Evolutionary conservation across 495 filamentous ascomycete genomes (phyloP), one percentile per base, ranked within the genome.

Genomic region (Aspergillus avenaceus): DNA sequence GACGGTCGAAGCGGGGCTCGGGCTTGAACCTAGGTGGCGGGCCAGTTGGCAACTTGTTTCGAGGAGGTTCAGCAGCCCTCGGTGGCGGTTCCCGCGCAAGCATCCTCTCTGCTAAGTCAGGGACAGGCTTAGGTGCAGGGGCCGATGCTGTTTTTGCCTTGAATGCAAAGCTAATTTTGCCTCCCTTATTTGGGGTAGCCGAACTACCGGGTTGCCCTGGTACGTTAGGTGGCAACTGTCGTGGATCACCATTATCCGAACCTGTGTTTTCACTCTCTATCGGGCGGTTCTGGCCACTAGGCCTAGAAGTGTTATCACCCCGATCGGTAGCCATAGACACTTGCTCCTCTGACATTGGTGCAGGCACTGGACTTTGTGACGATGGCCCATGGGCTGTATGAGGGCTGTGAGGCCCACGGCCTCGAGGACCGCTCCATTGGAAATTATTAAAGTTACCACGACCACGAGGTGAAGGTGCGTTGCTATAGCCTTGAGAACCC

Each of bases 121-220:
- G 73, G n/a, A 77, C 87, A 6, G 85, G 81, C 52, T 90, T 87
- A 4, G 87, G 77, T 8, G 73, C 59, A 6, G 74, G 62, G 19
- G 79, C 69, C 16, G 82, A 70, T 5, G 76, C 67, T 18, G 81
- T 67, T 51, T 93, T 93, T 0, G 82, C 72, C 62, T 93, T 95
- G 65, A 96, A 85, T 11, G 88, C 86, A 65, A 96, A 96, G 58
- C 87, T 90, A 57, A 96, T 89, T 63, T 90, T 92, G 29, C 83
- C 84, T 13, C 75, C 79, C 68, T 77, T 81, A 36, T 73, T 74
- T 43, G 77, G 69, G 21, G 80, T 73, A 29, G 79, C 71, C 21
- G 78, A 69, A 5, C 71, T 64, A 13, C 73, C 64, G 12, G 77
- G 63, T 50, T 80, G 72, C 37, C 63, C 69, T 21, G 45, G 36